Base-by-base conservation (phyloP, 306 rosid species). In the Purshia tridentata region DNA sequence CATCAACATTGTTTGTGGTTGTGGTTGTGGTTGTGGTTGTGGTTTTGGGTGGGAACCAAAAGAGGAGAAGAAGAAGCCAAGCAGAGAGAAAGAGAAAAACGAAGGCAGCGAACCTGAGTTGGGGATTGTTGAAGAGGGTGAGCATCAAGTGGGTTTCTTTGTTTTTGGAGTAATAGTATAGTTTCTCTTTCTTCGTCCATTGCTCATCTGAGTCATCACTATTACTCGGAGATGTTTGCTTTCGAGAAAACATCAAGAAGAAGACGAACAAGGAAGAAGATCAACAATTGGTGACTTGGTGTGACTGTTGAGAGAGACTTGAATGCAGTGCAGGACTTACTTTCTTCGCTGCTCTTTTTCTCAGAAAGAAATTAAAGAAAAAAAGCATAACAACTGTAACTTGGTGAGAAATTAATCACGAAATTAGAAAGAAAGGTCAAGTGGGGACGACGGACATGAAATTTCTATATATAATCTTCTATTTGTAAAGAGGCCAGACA, bases 161-260 rank as follows among this genome's bases (percentile, higher is more conserved):
- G 54, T 22, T 19, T 9, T 56, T 56, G 44, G 75, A 20, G 54
- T 19, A 54, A 47, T 42, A 2, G n/a, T 20, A 4, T 6, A 37
- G 6, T 18, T 56, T 56, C 45, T 70, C 44, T 10, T 70, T 56
- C 65, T 56, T 65, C 45, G 12, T 39, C 75, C 67, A 67, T 75
- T 85, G 82, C 35, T 29, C 35, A n/a, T n/a, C n/a, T n/a, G n/a
- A n/a, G n/a, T n/a, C n/a, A 1, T 29, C 35, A 29, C 35, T 29
- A 55, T 77, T 22, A 56, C 29, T 64, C 6, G 75, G 74, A 44
- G 79, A 18, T 18, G 84, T 73, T 53, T 80, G 82, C 72, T 88
- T 92, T 78, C 92, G 72, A 77, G 76, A 76, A 67, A 87, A 81
- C 93, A 88, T 89, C 65, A 2, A 16, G 64, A 52, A 10, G 48